Conservation (phyloP, 768 basidiomycete genomes). For the Trametes gibbosa region DNA sequence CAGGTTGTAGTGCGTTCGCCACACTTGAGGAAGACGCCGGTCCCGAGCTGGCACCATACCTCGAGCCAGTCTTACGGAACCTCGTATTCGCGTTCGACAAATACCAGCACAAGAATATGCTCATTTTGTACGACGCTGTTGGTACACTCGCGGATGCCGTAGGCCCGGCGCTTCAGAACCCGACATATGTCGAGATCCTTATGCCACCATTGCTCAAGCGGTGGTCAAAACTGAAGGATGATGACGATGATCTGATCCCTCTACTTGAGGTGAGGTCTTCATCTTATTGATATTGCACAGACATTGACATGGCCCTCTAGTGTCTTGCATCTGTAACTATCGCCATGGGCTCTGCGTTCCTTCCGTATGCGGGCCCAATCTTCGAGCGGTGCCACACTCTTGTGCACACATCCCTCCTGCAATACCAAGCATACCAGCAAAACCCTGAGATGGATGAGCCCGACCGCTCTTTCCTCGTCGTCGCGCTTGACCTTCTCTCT, state of each 20-base stretch:
- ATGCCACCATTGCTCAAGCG: constrained; percentile 92
- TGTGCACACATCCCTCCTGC: constrained; percentile 76
- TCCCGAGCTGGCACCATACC: constrained; percentile 81
- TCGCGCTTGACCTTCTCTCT: constrained; percentile 94
- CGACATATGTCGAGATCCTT: constrained; percentile 86
- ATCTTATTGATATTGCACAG: not conserved
- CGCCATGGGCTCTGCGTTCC: constrained; percentile 87
- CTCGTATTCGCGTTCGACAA: constrained; percentile 95
- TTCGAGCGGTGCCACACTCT: constrained; percentile 89
- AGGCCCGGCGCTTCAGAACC: constrained; percentile 80
- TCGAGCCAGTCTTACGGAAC: constrained; percentile 93
- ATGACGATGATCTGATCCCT: constrained; percentile 91
- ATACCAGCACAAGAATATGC: constrained; percentile 99
- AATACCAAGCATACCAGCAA: constrained; percentile 85
- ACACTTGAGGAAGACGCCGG: constrained; percentile 98
- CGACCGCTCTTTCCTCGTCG: constrained; percentile 95
- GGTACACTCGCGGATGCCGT: constrained; percentile 98
- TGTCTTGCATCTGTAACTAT: constrained; percentile 98
- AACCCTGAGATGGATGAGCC: constrained; percentile 92
- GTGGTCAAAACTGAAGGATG: constrained; percentile 89
- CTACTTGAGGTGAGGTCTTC: constrained; percentile 75
- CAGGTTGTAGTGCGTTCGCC: constrained; percentile 97
- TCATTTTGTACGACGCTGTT: constrained; percentile 98
- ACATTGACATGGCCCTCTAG: constrained; percentile 37
- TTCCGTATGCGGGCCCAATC: constrained; percentile 84